A percentile compares a stretch with the other conserved stretches of the same genome.
Conservation (phyloP, 139 green algal genomes). For the Volvox africanus region DNA sequence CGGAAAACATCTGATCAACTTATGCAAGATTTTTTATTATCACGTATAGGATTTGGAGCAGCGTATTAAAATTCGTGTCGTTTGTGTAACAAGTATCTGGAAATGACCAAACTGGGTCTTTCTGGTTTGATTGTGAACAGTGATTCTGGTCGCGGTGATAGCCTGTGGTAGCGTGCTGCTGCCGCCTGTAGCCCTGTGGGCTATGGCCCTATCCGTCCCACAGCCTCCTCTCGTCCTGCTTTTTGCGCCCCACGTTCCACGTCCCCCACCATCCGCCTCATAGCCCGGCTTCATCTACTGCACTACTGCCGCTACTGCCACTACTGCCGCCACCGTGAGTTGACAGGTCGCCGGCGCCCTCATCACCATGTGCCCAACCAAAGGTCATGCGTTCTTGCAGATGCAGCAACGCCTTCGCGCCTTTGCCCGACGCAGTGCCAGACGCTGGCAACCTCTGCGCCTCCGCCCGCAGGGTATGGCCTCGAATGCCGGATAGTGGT, state of each 20-base stretch:
- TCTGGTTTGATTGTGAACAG: too few relatives aligned
- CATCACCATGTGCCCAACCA: neutral
- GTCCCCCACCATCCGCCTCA: neutral
- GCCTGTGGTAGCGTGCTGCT: too few relatives aligned
- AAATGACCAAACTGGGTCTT: too few relatives aligned
- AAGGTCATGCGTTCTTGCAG: neutral
- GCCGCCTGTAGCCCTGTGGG: too few relatives aligned
- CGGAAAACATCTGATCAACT: too few relatives aligned
- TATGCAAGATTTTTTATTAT: too few relatives aligned
- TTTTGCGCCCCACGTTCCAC: neutral
- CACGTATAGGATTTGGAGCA: too few relatives aligned
- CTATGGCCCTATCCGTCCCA: neutral
- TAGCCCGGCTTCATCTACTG: neutral
- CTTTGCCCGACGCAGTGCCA: neutral
- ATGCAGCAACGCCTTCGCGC: neutral
- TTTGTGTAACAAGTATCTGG: too few relatives aligned
- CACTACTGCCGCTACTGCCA: neutral
- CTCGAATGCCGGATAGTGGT: conserved; percentile 59
- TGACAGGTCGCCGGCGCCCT: neutral
- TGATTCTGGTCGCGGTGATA: too few relatives aligned
- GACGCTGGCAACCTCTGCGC: neutral
- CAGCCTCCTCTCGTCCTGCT: neutral
- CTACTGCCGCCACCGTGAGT: neutral
- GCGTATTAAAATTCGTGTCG: too few relatives aligned
- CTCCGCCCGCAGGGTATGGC: neutral